Base-by-base conservation (phyloP, 345 rosid genomes). In the Salix arbutifolia region DNA sequence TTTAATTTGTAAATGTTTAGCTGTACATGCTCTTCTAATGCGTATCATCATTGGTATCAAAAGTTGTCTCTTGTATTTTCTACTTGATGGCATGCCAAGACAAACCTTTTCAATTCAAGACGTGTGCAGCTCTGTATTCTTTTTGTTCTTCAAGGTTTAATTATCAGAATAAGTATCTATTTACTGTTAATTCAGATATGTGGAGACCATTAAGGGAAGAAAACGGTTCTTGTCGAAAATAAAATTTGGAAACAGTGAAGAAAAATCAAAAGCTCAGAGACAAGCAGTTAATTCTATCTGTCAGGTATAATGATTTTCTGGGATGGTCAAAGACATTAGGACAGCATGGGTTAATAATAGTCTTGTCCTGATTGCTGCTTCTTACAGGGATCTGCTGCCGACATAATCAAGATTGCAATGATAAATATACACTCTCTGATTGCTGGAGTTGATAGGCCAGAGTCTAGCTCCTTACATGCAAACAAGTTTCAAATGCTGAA, bases 251-350 rank as follows among this genome's bases (percentile, higher is more conserved):
- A 87, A 88, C 82, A 85, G 76, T 74, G 83, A 89, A 83, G 98
- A 91, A 85, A 91, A 91, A 83, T 86, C 91, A 23, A 96, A 88
- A 85, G 99, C 98, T 83, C 96, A 92, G 85, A 91, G 99, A 78
- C 99, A 96, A 86, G 98, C 97, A 58, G 98, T 93, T 65, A 96
- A 96, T 84, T 96, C 99, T 79, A 88, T 96, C 80, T 93, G 98
- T 84, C 98, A 91, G 97, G 99, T 96, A 86, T 71, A 40, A 62
- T 44, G 73, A 66, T 71, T 19, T 46, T 79, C 18, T n/a, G 76
- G 48, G 62, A 42, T 61, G 38, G 30, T 62, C 64, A 30, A 64
- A 23, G 53, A 42, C 46, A 42, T 42, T 42, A 42, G 46, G 46
- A 37, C 33, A 70, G 40, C 33, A n/a, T 67, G 26, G 14, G 62